Evolutionary conservation across 2,329 filamentous ascomycete genomes (phyloP).

Genomic region (Magnaporthiopsis poae): DNA sequence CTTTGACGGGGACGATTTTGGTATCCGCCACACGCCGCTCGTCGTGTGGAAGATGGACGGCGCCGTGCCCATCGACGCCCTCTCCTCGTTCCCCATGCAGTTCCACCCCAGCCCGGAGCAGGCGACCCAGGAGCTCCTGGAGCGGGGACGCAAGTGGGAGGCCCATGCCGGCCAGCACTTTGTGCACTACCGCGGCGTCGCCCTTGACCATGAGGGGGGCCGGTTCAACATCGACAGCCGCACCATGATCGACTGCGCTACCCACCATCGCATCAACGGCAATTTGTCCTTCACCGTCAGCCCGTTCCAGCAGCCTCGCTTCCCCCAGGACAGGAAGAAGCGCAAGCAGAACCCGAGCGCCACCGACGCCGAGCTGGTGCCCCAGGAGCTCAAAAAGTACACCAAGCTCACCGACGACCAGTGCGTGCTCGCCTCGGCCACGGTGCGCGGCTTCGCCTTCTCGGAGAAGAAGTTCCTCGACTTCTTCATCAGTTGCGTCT

Average conservation of each 20-base stretch:
- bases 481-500: constrained; percentile 17
- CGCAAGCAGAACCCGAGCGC: constrained; percentile 12
- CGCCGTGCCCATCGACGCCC: constrained; percentile 30
- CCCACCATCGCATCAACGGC: constrained; percentile 21
- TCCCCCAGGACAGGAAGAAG: constrained; percentile 10
- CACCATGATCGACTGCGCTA: constrained; percentile 28
- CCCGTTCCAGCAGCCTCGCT: constrained; percentile 5
- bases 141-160: constrained; percentile 26
- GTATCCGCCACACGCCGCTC: constrained; percentile 26
- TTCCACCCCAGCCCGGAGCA: constrained; percentile 26
- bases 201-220: constrained; percentile 13
- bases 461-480: constrained; percentile 22
- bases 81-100: constrained; percentile 34
- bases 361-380: constrained; percentile 16
- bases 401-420: constrained; percentile 14
- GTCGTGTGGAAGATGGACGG: constrained; percentile 25
- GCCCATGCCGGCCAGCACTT: constrained; percentile 24
- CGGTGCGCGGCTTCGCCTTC: constrained; percentile 17
- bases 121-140: constrained; percentile 15
- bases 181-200: constrained; percentile 24
- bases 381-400: constrained; percentile 7
- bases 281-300: constrained; percentile 11
- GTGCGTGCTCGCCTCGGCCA: constrained; percentile 14
- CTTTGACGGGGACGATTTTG: constrained; percentile 38
- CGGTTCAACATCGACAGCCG: constrained; percentile 22